Evolutionary conservation across 2,329 filamentous ascomycete species (phyloP).

Genomic region (Penicillium sp.): DNA sequence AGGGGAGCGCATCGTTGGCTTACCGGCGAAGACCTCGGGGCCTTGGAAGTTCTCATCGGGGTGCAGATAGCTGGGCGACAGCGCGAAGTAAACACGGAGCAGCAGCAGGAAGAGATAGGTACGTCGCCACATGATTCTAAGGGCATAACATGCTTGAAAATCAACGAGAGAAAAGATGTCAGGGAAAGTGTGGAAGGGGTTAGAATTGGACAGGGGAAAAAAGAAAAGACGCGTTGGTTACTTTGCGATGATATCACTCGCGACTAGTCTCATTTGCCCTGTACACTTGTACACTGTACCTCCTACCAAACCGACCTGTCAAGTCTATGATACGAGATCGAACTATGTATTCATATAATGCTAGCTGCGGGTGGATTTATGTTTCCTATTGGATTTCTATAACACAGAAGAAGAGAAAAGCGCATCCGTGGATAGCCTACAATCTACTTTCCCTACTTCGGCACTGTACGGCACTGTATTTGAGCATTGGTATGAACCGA

Average conservation of each 20-base stretch:
- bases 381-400: not conserved
- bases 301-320: not conserved
- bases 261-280: not conserved
- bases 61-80: conserved; percentile 94
- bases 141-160: conserved; percentile 17
- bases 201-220: not conserved
- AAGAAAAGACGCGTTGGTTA: conserved; percentile 16
- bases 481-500: not conserved
- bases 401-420: not conserved
- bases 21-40: conserved; percentile 94
- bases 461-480: not conserved
- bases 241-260: conserved; percentile 25
- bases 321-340: not conserved
- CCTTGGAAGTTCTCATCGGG: conserved; percentile 99
- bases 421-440: not conserved
- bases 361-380: no score
- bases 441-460: not conserved
- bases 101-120: conserved; percentile 80
- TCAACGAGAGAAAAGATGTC: not conserved
- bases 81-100: conserved; percentile 87
- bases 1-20: conserved; percentile 31
- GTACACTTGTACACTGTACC: not conserved
- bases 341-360: no score
- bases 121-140: conserved; percentile 76
- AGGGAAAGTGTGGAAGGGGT: conserved; percentile 2